Evolutionary conservation across 2,329 filamentous ascomycete genomes (phyloP).

Genomic region (Microcera coccophila): DNA sequence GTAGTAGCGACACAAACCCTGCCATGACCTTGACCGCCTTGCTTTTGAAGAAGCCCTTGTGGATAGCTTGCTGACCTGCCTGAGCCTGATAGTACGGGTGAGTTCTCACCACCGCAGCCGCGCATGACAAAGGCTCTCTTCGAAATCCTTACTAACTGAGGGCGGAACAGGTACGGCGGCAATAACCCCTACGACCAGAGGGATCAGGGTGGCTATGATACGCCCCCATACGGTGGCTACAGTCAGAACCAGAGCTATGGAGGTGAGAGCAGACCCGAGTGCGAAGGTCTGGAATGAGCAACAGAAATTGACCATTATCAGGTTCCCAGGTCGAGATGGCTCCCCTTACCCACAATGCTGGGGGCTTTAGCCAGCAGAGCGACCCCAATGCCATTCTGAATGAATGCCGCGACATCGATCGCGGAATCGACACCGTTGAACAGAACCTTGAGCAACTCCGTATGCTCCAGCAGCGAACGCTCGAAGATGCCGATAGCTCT

Average conservation of each 20-base stretch:
- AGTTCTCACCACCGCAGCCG: slow-evolving; percentile 29
- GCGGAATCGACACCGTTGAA: slow-evolving; percentile 71
- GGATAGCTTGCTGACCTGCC: no score
- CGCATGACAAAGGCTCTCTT: slow-evolving; percentile 4
- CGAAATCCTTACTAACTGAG: slow-evolving; percentile 1
- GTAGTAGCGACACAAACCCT: not conserved
- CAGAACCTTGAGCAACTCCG: slow-evolving; percentile 67
- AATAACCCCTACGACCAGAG: slow-evolving; percentile 59
- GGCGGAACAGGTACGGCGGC: slow-evolving; percentile 49
- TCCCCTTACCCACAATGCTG: slow-evolving; percentile 53
- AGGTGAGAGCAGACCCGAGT: slow-evolving; percentile 22
- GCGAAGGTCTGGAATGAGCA: not conserved
- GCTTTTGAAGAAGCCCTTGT: no score
- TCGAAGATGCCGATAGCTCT: slow-evolving; percentile 71
- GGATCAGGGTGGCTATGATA: slow-evolving; percentile 22
- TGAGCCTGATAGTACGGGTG: slow-evolving; percentile 52
- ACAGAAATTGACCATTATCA: slow-evolving; percentile 20
- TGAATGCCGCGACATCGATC: slow-evolving; percentile 76
- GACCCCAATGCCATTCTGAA: slow-evolving; percentile 78
- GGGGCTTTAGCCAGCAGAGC: slow-evolving; percentile 39
- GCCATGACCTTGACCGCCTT: no score
- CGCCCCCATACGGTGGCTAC: slow-evolving; percentile 14
- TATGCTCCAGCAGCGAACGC: slow-evolving; percentile 64
- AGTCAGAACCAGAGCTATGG: slow-evolving; percentile 24
- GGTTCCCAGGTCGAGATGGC: slow-evolving; percentile 66